Base-by-base conservation (phyloP, 257 asterid species). In the Vinca minor region DNA sequence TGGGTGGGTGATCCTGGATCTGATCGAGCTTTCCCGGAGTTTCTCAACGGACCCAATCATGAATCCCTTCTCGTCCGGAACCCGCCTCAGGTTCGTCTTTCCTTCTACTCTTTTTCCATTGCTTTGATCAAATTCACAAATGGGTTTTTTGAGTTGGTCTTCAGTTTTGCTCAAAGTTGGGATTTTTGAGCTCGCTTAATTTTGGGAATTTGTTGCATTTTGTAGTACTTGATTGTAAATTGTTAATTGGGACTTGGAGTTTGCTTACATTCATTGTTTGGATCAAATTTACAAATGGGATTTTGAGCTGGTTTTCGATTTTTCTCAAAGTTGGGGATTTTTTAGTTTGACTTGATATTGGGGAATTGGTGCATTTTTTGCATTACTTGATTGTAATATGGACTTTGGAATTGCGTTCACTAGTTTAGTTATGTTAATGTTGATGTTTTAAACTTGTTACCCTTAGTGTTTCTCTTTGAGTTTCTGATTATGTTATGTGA, bases 51-150 rank as follows among this genome's bases (percentile, higher is more conserved):
- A 88, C 74, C 82, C 85, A 82, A 78, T 78, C 85, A 89, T 89
- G 96, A 87, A 89, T 82, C 94, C 94, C 59, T 89, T 89, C 75
- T 84, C 95, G 15, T 84, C 96, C 73, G 87, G 87, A 80, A 83
- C 96, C 25, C 95, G 95, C 70, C 82, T 89, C 69, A 87, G 96
- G 96, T 83, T 45, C 66, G 80, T 64, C 29, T 49, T 59, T 52
- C 38, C 48, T 26, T 49, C 31, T 14, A 41, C 45, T 21, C 7
- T n/a, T n/a, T n/a, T n/a, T n/a, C 32, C 8, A 18, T 48, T 58
- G 20, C 47, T 44, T 61, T 47, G 49, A 60, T 67, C 55, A 17
- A n/a, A n/a, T n/a, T n/a, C n/a, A 8, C 28, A 23, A 10, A 47
- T 35, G 70, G 61, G 50, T 70, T 50, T n/a, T 29, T 58, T 41